A percentile compares a stretch with the other conserved stretches of the same genome.
Evolutionary conservation across 306 rosid genomes (phyloP).

Genomic region (Alnus glutinosa): DNA sequence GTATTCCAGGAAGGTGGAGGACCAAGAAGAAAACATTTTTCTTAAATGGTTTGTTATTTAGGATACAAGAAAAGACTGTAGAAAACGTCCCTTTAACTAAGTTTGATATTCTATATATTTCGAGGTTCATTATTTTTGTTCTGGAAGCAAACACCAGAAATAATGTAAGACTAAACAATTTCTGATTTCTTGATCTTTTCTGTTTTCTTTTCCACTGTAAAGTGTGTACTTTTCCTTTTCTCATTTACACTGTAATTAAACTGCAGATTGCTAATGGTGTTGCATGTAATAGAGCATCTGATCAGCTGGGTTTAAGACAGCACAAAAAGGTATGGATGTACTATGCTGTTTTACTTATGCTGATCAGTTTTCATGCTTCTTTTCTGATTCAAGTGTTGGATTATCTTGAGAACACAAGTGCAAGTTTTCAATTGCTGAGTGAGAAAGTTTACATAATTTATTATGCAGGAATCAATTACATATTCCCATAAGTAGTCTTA

Average conservation of each 20-base stretch:
- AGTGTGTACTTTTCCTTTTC: slow-evolving; percentile 23
- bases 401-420: not conserved
- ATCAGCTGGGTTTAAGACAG: slow-evolving; percentile 52
- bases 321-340: slow-evolving; percentile 68
- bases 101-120: not conserved
- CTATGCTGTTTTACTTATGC: slow-evolving; percentile 13
- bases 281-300: slow-evolving; percentile 42
- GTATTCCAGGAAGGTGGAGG: not conserved
- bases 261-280: slow-evolving; percentile 51
- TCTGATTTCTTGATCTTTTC: not conserved
- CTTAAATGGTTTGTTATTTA: not conserved
- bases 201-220: not conserved
- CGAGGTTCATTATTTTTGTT: not conserved
- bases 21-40: not conserved
- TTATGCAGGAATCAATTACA: not conserved
- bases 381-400: not conserved
- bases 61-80: not conserved
- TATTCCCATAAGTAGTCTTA: not conserved
- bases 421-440: not conserved
- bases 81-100: not conserved
- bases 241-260: slow-evolving; percentile 30
- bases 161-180: not conserved
- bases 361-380: not conserved
- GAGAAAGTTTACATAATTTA: not conserved
- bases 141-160: not conserved